Base-by-base conservation (phyloP, 768 basidiomycete genomes). In the Lactarius akahatsu region DNA sequence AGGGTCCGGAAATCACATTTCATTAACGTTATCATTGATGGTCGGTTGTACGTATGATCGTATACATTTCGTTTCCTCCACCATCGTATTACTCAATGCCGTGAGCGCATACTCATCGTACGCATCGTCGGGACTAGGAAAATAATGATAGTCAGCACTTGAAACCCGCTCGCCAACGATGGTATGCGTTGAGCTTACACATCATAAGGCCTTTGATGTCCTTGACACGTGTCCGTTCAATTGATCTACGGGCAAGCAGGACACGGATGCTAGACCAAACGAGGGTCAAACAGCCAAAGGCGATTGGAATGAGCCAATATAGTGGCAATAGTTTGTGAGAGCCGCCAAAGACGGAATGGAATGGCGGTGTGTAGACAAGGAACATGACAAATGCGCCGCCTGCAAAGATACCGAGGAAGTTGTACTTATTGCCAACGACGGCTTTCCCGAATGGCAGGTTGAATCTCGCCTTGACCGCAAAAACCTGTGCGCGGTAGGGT, bases 121-220 rank as follows among this genome's bases (percentile, higher is more conserved):
- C 75, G 74, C 74, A 74, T 74, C 32, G 75, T 76, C 13, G 85
- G 85, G 83, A 85, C 85, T 86, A 62, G 16, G 59, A 69, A 64
- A 52, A 55, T 63, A 26, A 38, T 36, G 30, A 58, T 0, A 61
- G 59, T 73, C 64, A 75, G 63, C 52, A 55, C 9, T 30, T 16
- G 23, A 43, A 62, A 8, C 43, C 30, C 18, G 15, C 26, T 2
- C 4, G 23, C 15, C 6, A 58, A 58, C 9, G 13, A 15, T 15
- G 3, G 61, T 30, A 54, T 6, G 45, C 16, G n/a, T 56, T 56
- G 30, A 30, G 83, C 87, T 70, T 79, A 88, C 87, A 87, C 88
- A 89, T 88, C 85, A 84, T 84, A 38, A 89, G 75, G 2, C 87
- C 87, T 65, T 82, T 83, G 70, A 89, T 87, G 74, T 87, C 85